Conservation (phyloP, 306 rosid genomes). For the Trifolium subterraneum region DNA sequence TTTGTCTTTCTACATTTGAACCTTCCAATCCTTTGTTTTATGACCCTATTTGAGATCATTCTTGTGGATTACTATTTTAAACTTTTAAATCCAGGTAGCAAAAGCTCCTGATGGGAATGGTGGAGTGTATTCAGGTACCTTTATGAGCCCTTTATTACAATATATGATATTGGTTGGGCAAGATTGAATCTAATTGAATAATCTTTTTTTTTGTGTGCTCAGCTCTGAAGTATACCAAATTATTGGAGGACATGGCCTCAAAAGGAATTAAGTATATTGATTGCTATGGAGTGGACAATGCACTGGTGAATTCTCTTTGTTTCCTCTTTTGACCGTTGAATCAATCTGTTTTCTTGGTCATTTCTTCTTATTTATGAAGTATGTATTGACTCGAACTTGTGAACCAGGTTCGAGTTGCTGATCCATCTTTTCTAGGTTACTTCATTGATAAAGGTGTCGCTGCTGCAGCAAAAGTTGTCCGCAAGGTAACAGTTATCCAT, state of each 20-base stretch:
- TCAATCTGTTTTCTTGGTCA: slow-evolving; percentile 24
- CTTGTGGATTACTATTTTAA: slow-evolving; percentile 43
- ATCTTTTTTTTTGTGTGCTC: slow-evolving; percentile 40
- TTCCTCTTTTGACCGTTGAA: slow-evolving; percentile 34
- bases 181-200: slow-evolving; percentile 16
- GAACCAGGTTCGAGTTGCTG: slow-evolving; percentile 95
- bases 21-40: slow-evolving; percentile 35
- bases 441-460: slow-evolving; percentile 96
- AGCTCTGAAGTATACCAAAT: slow-evolving; percentile 77
- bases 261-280: slow-evolving; percentile 90
- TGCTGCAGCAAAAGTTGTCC: slow-evolving; percentile 96
- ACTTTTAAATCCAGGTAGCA: slow-evolving; percentile 80
- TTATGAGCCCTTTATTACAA: slow-evolving; percentile 18
- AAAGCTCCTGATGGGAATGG: slow-evolving; percentile 99
- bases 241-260: slow-evolving; percentile 92
- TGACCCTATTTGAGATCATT: slow-evolving; percentile 33
- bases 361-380: slow-evolving; percentile 35
- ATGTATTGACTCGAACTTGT: slow-evolving; percentile 50
- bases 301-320: slow-evolving; percentile 64
- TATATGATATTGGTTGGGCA: slow-evolving; percentile 32
- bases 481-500: slow-evolving; percentile 67
- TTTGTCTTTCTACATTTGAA: slow-evolving; percentile 23
- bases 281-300: slow-evolving; percentile 98
- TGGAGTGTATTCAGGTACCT: slow-evolving; percentile 89
- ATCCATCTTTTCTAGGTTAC: slow-evolving; percentile 93